Conservation (phyloP, 352 stramenopile species). For the Globisporangium iwayamae region DNA sequence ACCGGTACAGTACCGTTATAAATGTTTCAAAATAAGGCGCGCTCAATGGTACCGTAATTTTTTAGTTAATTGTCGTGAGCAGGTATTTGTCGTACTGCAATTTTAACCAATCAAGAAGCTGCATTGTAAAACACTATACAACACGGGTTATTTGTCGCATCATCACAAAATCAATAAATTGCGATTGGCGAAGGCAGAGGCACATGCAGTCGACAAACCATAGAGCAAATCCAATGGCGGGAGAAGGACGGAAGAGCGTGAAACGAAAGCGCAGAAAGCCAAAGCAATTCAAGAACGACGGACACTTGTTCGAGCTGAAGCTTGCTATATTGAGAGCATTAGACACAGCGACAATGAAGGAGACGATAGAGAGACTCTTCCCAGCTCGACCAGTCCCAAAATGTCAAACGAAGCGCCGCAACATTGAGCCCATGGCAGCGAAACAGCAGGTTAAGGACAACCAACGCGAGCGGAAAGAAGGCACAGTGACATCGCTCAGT, state of each 20-base stretch:
- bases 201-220: too few relatives aligned
- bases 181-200: neutral
- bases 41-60: too few relatives aligned
- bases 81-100: too few relatives aligned
- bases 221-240: neutral
- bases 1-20: too few relatives aligned
- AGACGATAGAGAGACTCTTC: neutral
- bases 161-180: neutral
- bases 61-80: too few relatives aligned
- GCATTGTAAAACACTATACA: too few relatives aligned
- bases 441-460: neutral
- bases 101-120: too few relatives aligned
- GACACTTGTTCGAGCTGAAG: slow-evolving; percentile 6
- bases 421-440: neutral
- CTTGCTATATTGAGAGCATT: slow-evolving; percentile 2
- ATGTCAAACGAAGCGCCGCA: neutral
- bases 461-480: neutral
- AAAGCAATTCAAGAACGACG: slow-evolving; percentile 7
- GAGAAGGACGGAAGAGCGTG: slow-evolving; percentile 1
- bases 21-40: too few relatives aligned
- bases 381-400: neutral
- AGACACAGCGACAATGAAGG: slow-evolving; percentile 2
- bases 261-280: neutral
- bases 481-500: neutral
- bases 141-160: too few relatives aligned